phyloP scores from a whole-genome alignment of 768 basidiomycete genomes.

The Leccinum disarticulatum region DNA sequence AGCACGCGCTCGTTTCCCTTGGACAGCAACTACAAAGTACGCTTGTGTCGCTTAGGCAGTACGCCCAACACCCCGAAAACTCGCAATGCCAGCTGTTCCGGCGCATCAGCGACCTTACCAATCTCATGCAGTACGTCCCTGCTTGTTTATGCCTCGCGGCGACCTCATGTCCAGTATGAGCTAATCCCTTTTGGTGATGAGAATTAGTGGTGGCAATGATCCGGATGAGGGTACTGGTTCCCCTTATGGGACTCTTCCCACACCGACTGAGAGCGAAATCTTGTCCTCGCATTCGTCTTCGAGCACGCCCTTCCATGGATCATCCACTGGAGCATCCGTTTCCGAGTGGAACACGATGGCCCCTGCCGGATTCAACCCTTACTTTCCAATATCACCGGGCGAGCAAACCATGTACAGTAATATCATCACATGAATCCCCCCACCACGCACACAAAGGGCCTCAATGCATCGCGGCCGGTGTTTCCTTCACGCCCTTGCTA shows the following conservation, averaged over 20 bases:
- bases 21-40: constrained; percentile 64
- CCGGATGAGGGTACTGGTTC: constrained; percentile 45
- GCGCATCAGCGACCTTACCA: constrained; percentile 59
- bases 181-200: constrained; percentile 30
- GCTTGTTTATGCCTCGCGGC: constrained; percentile 31
- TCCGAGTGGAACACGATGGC: constrained; percentile 62
- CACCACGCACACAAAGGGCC: background rate
- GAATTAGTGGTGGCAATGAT: constrained; percentile 53
- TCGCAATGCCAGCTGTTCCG: constrained; percentile 56
- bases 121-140: constrained; percentile 62
- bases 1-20: constrained; percentile 58
- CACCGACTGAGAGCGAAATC: constrained; percentile 63
- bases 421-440: constrained; percentile 48
- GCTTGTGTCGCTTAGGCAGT: constrained; percentile 57
- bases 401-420: constrained; percentile 58
- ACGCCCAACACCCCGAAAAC: constrained; percentile 54
- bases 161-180: constrained; percentile 34
- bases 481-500: background rate
- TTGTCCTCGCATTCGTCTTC: constrained; percentile 47
- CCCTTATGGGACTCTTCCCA: constrained; percentile 54
- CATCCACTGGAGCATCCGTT: constrained; percentile 48
- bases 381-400: constrained; percentile 59
- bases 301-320: constrained; percentile 41
- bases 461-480: background rate
- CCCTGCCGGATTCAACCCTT: constrained; percentile 61